phyloP scores from a whole-genome alignment of 2,329 filamentous ascomycete species.

The Paraconiothyrium sp. region DNA sequence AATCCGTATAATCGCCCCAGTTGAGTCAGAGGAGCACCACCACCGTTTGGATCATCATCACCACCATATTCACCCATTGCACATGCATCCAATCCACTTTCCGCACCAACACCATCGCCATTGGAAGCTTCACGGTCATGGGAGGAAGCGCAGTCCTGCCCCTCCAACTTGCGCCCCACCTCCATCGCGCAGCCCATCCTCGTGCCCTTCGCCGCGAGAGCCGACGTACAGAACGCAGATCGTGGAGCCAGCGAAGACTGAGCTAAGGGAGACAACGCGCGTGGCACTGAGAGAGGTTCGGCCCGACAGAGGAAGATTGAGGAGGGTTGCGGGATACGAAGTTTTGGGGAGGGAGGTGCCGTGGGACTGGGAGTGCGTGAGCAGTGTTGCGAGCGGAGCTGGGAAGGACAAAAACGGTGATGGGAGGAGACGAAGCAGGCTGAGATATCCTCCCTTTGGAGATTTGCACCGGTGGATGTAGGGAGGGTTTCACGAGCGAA shows the following conservation, averaged over 20 bases:
- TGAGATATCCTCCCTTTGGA: constrained; percentile 42
- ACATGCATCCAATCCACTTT: constrained; percentile 34
- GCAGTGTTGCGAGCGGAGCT: constrained; percentile 35
- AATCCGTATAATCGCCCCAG: constrained; percentile 33
- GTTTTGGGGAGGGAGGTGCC: constrained; percentile 41
- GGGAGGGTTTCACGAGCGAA: background rate
- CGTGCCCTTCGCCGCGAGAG: constrained; percentile 26
- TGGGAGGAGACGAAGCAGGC: constrained; percentile 14
- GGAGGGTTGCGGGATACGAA: constrained; percentile 44
- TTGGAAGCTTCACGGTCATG: constrained; percentile 31
- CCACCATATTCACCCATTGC: constrained; percentile 36
- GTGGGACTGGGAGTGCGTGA: constrained; percentile 48
- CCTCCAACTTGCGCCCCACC: constrained; percentile 26
- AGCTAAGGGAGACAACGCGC: constrained; percentile 38
- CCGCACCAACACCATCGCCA: constrained; percentile 25
- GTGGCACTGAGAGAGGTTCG: constrained; percentile 33
- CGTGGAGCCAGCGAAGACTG: constrained; percentile 30
- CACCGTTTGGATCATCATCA: constrained; percentile 22
- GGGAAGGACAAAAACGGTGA: constrained; percentile 20
- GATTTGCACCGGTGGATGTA: constrained; percentile 38
- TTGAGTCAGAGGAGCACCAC: constrained; percentile 26
- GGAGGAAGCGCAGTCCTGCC: constrained; percentile 26
- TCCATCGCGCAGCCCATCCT: constrained; percentile 16
- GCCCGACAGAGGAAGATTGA: constrained; percentile 26
- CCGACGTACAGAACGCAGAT: constrained; percentile 44